Evolutionary conservation across 2,329 filamentous ascomycete species (phyloP), one percentile per base, ranked within the genome.

Genomic region (Cordyceps pruinosa): DNA sequence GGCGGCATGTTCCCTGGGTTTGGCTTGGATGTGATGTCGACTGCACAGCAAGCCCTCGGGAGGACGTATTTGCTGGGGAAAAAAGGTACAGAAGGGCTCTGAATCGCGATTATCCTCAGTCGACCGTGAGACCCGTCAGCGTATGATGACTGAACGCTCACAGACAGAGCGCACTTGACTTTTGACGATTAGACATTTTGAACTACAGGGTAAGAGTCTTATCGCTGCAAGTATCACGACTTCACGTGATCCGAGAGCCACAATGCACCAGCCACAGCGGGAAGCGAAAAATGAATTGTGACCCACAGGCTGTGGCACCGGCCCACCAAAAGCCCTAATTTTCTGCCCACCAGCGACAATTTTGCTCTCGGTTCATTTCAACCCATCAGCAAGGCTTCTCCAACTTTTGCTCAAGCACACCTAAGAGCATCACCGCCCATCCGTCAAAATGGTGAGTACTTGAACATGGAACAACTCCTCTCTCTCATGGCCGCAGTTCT

Each of bases 1-100:
- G 91, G 90, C 8, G 91, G 80, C 93, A 97, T 96, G 26, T 65
- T 64, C 44, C 17, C 23, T n/a, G 21, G 17, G 2, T 30, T 46
- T 46, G n/a, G 25, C 10, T 9, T 25, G 17, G n/a, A 13, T 15
- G 4, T 10, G n/a, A 21, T n/a, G n/a, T n/a, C n/a, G n/a, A n/a
- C n/a, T n/a, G n/a, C n/a, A n/a, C n/a, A n/a, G n/a, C n/a, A n/a
- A n/a, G n/a, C n/a, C n/a, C n/a, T n/a, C n/a, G n/a, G n/a, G n/a
- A n/a, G n/a, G n/a, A n/a, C n/a, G n/a, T n/a, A n/a, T n/a, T n/a
- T n/a, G n/a, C n/a, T n/a, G n/a, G n/a, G n/a, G n/a, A n/a, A n/a
- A n/a, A n/a, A n/a, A n/a, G n/a, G n/a, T n/a, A n/a, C n/a, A n/a
- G n/a, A n/a, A n/a, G n/a, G n/a, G n/a, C n/a, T n/a, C n/a, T n/a